Evolutionary conservation across 768 basidiomycete species (phyloP).

Genomic region (Thelephora ganbajun): DNA sequence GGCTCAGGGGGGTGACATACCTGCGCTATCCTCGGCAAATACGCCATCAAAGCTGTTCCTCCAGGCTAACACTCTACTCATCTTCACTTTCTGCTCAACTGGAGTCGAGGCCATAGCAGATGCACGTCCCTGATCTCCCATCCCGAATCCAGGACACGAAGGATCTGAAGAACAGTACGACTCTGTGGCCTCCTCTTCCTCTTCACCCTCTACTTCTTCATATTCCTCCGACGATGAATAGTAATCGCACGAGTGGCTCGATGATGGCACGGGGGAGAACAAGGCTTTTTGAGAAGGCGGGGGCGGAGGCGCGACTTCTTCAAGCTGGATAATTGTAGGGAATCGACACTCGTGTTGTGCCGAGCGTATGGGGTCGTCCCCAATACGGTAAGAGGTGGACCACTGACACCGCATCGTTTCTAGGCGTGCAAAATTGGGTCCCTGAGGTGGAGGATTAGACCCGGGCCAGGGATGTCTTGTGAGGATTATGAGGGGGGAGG

Average conservation of each 20-base stretch:
- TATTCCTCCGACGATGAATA: constrained; percentile 27
- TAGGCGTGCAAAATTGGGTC: constrained; percentile 9
- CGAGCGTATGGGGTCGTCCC: constrained; percentile 21
- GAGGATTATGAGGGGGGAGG: not conserved
- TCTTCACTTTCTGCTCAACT: constrained; percentile 19
- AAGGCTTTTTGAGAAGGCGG: constrained; percentile 20
- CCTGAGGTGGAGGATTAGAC: not conserved
- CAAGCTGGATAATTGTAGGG: constrained; percentile 61
- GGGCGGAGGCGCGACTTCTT: constrained; percentile 46
- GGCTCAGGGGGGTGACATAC: constrained; percentile 18
- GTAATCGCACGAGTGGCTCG: constrained; percentile 25
- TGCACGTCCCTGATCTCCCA: too few species aligned
- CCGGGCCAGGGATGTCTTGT: constrained; percentile 9
- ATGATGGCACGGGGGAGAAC: constrained; percentile 22
- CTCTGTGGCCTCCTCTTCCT: constrained; percentile 32
- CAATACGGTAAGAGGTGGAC: constrained; percentile 17
- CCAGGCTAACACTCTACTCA: constrained; percentile 64
- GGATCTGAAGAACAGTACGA: constrained; percentile 63
- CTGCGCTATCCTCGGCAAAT: constrained; percentile 23
- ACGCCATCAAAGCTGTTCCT: constrained; percentile 41
- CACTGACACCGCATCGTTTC: constrained; percentile 17
- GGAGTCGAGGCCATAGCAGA: constrained; percentile 1
- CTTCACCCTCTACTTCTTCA: constrained; percentile 14
- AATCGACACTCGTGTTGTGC: constrained; percentile 29
- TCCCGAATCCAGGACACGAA: too few species aligned